Base-by-base conservation (phyloP, 1,284 basidiomycete genomes). In the Termitomyces sp. region DNA sequence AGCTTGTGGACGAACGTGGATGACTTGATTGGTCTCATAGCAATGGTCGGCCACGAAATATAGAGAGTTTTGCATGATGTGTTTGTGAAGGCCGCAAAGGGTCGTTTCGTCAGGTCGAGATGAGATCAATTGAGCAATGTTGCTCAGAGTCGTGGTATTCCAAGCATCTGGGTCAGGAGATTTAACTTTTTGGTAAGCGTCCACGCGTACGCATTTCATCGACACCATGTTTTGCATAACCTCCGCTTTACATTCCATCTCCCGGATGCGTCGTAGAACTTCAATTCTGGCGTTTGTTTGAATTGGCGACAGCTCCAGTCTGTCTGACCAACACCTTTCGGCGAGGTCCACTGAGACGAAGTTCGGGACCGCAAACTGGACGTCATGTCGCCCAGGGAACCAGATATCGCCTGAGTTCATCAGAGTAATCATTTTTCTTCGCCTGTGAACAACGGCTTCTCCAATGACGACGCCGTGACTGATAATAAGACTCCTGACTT, bases 21-120 rank as follows among this genome's bases (percentile, higher is more conserved):
- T 94, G 0, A 65, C 72, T 49, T 86, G 83, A 3, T 74, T 76
- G 12, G 72, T 63, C 41, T 82, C 74, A 68, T 91, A 90, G 31
- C 72, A 68, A 21, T 74, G 68, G 50, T 84, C 78, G 0, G 86
- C 82, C 19, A 89, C 66, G 61, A 91, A 98, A 46, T 86, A 71
- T 17, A 79, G 64, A 1, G 83, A 67, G 12, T 81, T 72, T 8
- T 73, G 68, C 83, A 96, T 88, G 58, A 98, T 71, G 57, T 86
- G 79, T 54, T 79, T 79, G 69, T 97, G 93, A 0, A 87, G 77
- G 0, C 88, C 91, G 58, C 90, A 81, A 8, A 79, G 64, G 38
- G 71, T 68, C 50, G 77, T 61, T 45, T 74, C 62, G 15, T 69
- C 65, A 40, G 73, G 66, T 13, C 67, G 64, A 10, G 58, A 56